Conservation (phyloP, 768 basidiomycete species). For the Tulasnella sp. region DNA sequence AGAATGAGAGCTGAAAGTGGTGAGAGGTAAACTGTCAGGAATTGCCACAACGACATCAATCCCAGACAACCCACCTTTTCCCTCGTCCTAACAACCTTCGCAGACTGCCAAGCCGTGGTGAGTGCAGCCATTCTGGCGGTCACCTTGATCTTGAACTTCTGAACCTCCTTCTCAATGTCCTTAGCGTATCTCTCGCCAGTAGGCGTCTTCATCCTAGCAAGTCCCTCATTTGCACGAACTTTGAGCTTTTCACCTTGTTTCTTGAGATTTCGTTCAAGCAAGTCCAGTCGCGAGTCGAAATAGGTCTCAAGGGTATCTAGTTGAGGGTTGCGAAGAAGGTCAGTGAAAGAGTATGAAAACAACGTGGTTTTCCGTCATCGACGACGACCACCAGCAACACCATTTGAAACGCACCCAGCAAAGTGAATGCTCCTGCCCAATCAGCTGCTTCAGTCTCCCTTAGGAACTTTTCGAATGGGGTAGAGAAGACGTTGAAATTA, state of each 20-base stretch:
- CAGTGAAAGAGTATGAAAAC: constrained; percentile 4
- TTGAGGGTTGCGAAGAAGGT: neutral
- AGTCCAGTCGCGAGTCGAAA: constrained; percentile 65
- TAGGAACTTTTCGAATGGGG: constrained; percentile 40
- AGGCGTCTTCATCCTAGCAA: constrained; percentile 49
- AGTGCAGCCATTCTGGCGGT: constrained; percentile 65
- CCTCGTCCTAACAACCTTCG: constrained; percentile 69
- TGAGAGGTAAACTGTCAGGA: neutral
- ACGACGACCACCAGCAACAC: neutral
- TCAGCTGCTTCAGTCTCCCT: constrained; percentile 36
- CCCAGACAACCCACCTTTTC: constrained; percentile 36
- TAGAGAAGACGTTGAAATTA: constrained; percentile 42
- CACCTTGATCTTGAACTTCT: constrained; percentile 69
- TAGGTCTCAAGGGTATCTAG: constrained; percentile 89
- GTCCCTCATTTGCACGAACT: constrained; percentile 62
- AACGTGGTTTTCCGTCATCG: constrained; percentile 5
- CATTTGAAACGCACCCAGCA: constrained; percentile 47
- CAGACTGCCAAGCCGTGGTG: constrained; percentile 82
- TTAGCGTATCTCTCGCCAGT: constrained; percentile 52
- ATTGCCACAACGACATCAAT: neutral
- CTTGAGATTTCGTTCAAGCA: constrained; percentile 58
- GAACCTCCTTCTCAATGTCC: constrained; percentile 76
- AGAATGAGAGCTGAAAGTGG: constrained; percentile 50
- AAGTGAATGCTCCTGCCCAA: constrained; percentile 69
- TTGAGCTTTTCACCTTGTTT: constrained; percentile 78